Evolutionary conservation across 2,329 filamentous ascomycete species (phyloP).

Genomic region (Xylariaceae sp.): DNA sequence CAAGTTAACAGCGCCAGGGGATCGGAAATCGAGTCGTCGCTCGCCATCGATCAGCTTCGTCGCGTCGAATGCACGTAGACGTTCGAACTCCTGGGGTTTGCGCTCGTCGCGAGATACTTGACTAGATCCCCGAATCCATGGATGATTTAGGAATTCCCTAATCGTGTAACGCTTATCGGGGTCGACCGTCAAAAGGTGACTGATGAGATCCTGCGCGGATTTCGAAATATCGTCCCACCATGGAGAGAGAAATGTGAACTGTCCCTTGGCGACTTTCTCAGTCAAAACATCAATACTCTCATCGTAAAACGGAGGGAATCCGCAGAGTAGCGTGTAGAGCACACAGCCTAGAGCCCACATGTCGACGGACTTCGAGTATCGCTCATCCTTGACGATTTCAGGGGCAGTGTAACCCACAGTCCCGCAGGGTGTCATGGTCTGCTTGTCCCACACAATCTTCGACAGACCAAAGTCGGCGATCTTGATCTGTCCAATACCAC

Average conservation of each 20-base stretch:
- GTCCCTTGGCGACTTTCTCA: constrained; percentile 92
- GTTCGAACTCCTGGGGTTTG: constrained; percentile 41
- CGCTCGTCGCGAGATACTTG: constrained; percentile 55
- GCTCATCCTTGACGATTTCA: constrained; percentile 97
- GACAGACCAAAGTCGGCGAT: constrained; percentile 97
- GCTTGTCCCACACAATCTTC: constrained; percentile 96
- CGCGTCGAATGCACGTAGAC: constrained; percentile 54
- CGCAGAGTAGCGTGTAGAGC: constrained; percentile 91
- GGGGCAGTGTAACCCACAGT: constrained; percentile 97
- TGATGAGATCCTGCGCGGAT: constrained; percentile 87
- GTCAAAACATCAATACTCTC: constrained; percentile 96
- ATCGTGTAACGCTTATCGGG: constrained; percentile 94
- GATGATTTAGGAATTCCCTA: constrained; percentile 85
- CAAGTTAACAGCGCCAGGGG: constrained; percentile 88
- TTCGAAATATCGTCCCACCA: constrained; percentile 99
- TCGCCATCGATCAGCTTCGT: constrained; percentile 51
- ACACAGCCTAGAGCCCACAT: constrained; percentile 99
- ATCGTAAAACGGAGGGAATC: constrained; percentile 97
- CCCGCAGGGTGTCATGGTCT: constrained; percentile 98
- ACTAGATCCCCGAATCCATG: constrained; percentile 74
- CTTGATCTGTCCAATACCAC: constrained; percentile 92
- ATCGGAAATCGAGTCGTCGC: constrained; percentile 84
- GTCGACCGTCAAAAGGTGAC: constrained; percentile 88
- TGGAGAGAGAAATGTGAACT: constrained; percentile 95
- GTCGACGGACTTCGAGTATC: constrained; percentile 97